phyloP scores from a whole-genome alignment of 352 stramenopile species.

The Phytopythium litorale region DNA sequence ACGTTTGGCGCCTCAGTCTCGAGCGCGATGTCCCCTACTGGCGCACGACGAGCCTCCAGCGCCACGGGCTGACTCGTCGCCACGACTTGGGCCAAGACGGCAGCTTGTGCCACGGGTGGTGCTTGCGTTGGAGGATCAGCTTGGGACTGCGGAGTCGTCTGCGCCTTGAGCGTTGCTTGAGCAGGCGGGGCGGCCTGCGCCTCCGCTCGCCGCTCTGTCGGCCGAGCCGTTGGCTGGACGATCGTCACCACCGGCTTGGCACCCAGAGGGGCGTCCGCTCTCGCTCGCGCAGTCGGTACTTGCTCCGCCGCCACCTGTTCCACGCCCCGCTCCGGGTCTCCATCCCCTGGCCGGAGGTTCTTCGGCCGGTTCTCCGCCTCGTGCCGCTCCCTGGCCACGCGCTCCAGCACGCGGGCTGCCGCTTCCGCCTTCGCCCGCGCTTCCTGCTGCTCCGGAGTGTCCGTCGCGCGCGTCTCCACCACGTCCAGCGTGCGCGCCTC shows the following conservation, averaged over 20 bases:
- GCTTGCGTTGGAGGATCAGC: no score
- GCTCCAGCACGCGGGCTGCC: not conserved
- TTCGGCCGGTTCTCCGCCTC: not conserved
- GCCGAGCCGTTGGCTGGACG: not conserved
- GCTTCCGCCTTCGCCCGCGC: not conserved
- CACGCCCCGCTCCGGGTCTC: not conserved
- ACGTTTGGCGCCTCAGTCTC: not conserved
- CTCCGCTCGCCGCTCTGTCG: no score
- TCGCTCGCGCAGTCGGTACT: not conserved
- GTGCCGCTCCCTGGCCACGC: not conserved
- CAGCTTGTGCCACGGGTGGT: no score
- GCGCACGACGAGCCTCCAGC: not conserved
- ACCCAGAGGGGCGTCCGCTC: no score
- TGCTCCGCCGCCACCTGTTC: not conserved
- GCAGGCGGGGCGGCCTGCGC: no score
- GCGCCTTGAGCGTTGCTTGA: no score
- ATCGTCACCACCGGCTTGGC: not conserved
- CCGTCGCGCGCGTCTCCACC: not conserved
- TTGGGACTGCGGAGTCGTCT: not conserved
- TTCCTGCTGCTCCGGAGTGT: not conserved
- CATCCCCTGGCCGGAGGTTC: not conserved
- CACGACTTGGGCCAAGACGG: not conserved
- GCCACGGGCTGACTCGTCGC: not conserved
- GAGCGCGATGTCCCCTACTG: not conserved
- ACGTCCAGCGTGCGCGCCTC: not conserved